phyloP scores from a whole-genome alignment of 2,329 filamentous ascomycete genomes.

The Ceratocystis alfenasii region DNA sequence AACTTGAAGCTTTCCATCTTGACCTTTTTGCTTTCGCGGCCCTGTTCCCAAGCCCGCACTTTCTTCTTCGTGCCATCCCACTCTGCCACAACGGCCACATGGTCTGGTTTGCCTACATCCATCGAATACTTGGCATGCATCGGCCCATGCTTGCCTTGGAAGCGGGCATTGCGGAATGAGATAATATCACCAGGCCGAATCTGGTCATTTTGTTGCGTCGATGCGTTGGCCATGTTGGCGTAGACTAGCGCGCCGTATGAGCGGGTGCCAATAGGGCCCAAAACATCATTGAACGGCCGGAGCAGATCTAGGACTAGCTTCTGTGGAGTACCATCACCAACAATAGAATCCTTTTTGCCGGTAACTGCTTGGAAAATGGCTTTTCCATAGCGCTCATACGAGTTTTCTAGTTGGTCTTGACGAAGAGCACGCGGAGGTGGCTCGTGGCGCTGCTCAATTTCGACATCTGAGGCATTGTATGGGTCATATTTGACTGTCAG shows the following conservation, averaged over 20 bases:
- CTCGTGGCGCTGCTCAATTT: constrained; percentile 77
- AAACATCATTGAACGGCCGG: constrained; percentile 56
- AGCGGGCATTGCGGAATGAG: constrained; percentile 80
- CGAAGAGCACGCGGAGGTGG: constrained; percentile 67
- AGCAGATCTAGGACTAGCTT: constrained; percentile 70
- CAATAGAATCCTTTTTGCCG: constrained; percentile 62
- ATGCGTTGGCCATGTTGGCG: constrained; percentile 87
- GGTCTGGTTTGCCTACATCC: constrained; percentile 79
- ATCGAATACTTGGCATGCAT: constrained; percentile 89
- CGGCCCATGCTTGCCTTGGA: constrained; percentile 87
- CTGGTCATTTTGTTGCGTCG: constrained; percentile 79
- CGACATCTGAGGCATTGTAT: constrained; percentile 57
- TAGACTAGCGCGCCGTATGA: constrained; percentile 89
- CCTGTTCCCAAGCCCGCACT: constrained; percentile 89
- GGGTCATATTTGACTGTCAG: constrained; percentile 70
- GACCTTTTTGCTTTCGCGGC: constrained; percentile 82
- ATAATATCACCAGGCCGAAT: constrained; percentile 90
- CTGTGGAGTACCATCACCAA: constrained; percentile 74
- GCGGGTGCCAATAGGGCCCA: constrained; percentile 75
- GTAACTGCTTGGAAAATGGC: constrained; percentile 59
- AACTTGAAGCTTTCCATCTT: constrained; percentile 90
- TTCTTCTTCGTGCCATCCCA: constrained; percentile 99
- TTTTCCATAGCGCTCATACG: constrained; percentile 70
- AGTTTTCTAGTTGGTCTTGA: constrained; percentile 85
- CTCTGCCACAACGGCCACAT: constrained; percentile 83